Percentiles rank a stretch among this genome's conserved stretches.
phyloP scores from a whole-genome alignment of 306 rosid species.

The Alnus rubra region DNA sequence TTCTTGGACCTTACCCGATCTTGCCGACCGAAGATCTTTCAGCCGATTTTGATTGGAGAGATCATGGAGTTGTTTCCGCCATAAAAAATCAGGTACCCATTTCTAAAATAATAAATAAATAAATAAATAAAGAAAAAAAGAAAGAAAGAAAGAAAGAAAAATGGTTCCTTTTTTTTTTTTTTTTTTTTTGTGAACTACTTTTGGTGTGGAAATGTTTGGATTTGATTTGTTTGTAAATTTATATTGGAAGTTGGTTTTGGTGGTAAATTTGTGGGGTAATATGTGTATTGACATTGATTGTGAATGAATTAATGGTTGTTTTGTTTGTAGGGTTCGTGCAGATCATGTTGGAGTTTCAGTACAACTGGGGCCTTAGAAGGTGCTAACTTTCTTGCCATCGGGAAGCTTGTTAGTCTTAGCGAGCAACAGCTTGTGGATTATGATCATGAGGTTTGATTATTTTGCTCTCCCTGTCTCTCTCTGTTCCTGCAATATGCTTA shows the following conservation, averaged over 20 bases:
- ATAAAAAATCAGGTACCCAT: constrained; percentile 78
- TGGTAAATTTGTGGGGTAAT: not conserved
- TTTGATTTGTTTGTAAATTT: not conserved
- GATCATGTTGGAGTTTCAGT: constrained; percentile 99
- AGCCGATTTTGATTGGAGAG: constrained; percentile 89
- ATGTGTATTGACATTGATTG: not conserved
- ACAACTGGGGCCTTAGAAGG: constrained; percentile 96
- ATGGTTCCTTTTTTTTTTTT: no score
- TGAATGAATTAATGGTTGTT: not conserved
- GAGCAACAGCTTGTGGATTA: constrained; percentile 98
- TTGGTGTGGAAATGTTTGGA: not conserved
- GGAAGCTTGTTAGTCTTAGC: constrained; percentile 88
- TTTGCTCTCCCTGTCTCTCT: not conserved
- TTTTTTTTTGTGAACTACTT: not conserved
- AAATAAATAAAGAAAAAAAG: no score
- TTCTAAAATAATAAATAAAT: not conserved
- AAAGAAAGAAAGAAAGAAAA: no score
- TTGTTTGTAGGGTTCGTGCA: constrained; percentile 71
- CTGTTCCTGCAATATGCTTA: not conserved
- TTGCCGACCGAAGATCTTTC: constrained; percentile 84
- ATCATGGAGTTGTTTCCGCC: constrained; percentile 67
- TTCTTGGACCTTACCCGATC: constrained; percentile 81
- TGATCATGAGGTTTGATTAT: constrained; percentile 76
- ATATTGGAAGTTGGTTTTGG: not conserved
- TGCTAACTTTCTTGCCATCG: constrained; percentile 78